phyloP scores from a whole-genome alignment of 1,284 basidiomycete genomes.

The Sanghuangporus weigelae region DNA sequence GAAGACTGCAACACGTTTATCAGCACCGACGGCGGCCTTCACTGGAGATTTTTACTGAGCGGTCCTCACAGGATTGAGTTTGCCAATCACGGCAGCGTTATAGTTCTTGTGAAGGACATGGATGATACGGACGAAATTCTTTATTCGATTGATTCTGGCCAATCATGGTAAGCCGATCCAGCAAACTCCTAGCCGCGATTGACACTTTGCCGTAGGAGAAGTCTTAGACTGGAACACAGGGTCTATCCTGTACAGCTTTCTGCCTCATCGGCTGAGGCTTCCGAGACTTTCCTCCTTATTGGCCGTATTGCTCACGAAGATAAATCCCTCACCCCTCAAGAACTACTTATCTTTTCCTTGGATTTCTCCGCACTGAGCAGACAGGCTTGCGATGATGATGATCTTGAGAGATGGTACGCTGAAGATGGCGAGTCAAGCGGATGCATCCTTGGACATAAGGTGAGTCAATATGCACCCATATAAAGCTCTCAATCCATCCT shows the following conservation, averaged over 20 bases:
- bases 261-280: conserved; percentile 87
- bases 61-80: conserved; percentile 95
- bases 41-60: conserved; percentile 74
- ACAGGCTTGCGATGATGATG: no score
- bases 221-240: conserved; percentile 64
- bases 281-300: conserved; percentile 86
- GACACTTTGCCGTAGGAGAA: conserved; percentile 45
- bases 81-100: conserved; percentile 82
- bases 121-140: conserved; percentile 65
- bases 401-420: no score
- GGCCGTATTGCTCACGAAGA: conserved; percentile 58
- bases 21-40: conserved; percentile 83
- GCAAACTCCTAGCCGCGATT: not conserved
- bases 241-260: conserved; percentile 71
- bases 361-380: no score
- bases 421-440: no score
- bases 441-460: no score
- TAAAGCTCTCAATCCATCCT: no score
- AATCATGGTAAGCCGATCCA: conserved; percentile 64
- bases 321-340: no score
- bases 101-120: conserved; percentile 89
- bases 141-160: conserved; percentile 84
- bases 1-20: conserved; percentile 92
- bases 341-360: no score
- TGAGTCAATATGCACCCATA: no score